Evolutionary conservation across 2,329 filamentous ascomycete genomes (phyloP), one percentile per base, ranked within the genome.

Genomic region (Penicillium sp.): DNA sequence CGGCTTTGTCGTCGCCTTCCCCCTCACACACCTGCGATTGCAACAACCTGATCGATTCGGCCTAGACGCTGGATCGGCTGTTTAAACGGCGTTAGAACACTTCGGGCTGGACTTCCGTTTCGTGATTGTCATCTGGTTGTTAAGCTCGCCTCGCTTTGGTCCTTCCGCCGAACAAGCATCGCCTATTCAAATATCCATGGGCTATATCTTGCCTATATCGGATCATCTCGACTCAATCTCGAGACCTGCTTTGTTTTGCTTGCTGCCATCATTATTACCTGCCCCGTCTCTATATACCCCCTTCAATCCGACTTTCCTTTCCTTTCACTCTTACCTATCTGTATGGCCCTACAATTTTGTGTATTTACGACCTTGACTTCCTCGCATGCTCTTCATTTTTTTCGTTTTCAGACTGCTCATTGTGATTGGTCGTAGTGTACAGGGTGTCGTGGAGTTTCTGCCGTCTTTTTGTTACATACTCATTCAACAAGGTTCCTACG

Each of bases 221-320:
- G 40, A n/a, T 42, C 43, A 10, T 45, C 31, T 54, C 24, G 42
- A 44, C 13, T 36, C 14, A 9, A n/a, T 36, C 13, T 36, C 34
- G 13, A n/a, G 34, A n/a, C 34, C 34, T 36, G 34, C 34, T 36
- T 36, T n/a, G 34, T 13, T n/a, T 27, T 36, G 34, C 34, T 55
- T 53, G 43, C 49, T 61, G 51, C 50, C 51, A 45, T 41, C 9
- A 45, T 54, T 56, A 55, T 58, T 45, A 44, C 34, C 39, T 45
- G 21, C 41, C 39, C 45, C 22, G 27, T 44, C 45, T 52, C 48
- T 59, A 62, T 63, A 64, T 63, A 63, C 62, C 62, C 60, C 46
- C 41, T 50, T 40, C 46, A 45, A 60, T 62, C 57, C 56, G 47
- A 59, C n/a, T 48, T 44, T 32, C 48, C n/a, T 48, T 57, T 27